Conservation (phyloP, 2,329 filamentous ascomycete species). For the Hypomyces rosellus region DNA sequence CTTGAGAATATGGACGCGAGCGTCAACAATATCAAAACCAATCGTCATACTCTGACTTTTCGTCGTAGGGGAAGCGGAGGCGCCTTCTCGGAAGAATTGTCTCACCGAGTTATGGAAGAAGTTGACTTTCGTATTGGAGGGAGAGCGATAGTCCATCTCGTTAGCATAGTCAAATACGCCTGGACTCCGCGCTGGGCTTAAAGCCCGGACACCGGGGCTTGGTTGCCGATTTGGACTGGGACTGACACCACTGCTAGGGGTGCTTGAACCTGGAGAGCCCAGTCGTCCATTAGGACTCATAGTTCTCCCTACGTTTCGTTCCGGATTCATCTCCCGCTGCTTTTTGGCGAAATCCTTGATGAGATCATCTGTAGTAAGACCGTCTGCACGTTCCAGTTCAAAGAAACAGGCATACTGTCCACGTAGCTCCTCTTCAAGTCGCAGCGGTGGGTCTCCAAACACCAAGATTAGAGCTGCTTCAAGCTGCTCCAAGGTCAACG, state of each 20-base stretch:
- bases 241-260: constrained; percentile 11
- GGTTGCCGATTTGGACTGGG: constrained; percentile 21
- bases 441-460: constrained; percentile 34
- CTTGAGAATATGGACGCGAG: constrained; percentile 32
- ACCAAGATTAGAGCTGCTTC: constrained; percentile 38
- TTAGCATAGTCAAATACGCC: constrained; percentile 25
- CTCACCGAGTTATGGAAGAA: constrained; percentile 36
- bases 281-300: constrained; percentile 7
- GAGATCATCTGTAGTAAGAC: constrained; percentile 35
- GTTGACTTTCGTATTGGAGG: constrained; percentile 31
- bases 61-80: constrained; percentile 17
- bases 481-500: constrained; percentile 37
- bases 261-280: constrained; percentile 8
- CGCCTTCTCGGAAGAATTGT: constrained; percentile 32
- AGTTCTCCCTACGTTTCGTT: constrained; percentile 16
- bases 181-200: constrained; percentile 23
- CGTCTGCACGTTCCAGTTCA: constrained; percentile 38
- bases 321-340: constrained; percentile 20
- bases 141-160: constrained; percentile 36
- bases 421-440: constrained; percentile 36
- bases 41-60: constrained; percentile 18
- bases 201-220: constrained; percentile 10
- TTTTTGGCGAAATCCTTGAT: constrained; percentile 31
- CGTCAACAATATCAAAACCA: constrained; percentile 28
- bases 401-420: constrained; percentile 43